A percentile compares a stretch with the other conserved stretches of the same genome.
phyloP scores from a whole-genome alignment of 371 early-diverging fungal genomes.

The Mucor plumbeus region DNA sequence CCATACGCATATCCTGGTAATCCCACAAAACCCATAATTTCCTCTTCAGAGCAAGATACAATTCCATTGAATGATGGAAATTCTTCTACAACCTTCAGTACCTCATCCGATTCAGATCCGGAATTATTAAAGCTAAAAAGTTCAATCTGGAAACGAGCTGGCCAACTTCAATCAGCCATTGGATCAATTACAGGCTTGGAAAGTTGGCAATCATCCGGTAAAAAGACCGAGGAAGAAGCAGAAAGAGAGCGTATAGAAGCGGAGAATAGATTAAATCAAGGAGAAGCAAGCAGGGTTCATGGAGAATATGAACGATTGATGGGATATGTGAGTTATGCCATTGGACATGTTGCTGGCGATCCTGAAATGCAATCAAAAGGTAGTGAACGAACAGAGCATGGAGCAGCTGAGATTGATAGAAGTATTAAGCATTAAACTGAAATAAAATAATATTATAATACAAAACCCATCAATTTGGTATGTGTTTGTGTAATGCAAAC shows the following conservation, averaged over 20 bases:
- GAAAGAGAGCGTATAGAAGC: conserved; percentile 37
- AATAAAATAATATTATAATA: not conserved
- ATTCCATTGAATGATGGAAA: not conserved
- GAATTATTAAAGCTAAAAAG: conserved; percentile 32
- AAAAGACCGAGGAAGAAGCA: conserved; percentile 31
- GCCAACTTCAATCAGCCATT: conserved; percentile 35
- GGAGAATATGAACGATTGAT: conserved; percentile 50
- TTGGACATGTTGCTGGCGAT: conserved; percentile 52
- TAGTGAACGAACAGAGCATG: conserved; percentile 31
- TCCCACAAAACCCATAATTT: not conserved
- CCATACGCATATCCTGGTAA: conserved; percentile 20
- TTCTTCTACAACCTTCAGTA: not conserved
- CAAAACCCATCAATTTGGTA: not conserved
- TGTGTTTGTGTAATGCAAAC: conserved; percentile 4
- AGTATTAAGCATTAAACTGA: not conserved
- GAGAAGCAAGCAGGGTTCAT: conserved; percentile 43
- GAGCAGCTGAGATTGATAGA: conserved; percentile 35
- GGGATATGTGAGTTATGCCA: conserved; percentile 37
- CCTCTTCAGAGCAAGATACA: not conserved
- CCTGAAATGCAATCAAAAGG: conserved; percentile 46
- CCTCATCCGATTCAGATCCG: conserved; percentile 24
- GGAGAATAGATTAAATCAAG: conserved; percentile 20
- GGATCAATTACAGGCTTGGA: conserved; percentile 36
- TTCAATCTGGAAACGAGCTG: conserved; percentile 40
- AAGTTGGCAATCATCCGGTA: conserved; percentile 33